Evolutionary conservation across 805 yeast genomes (phyloP), one percentile per base, ranked within the genome.

Genomic region (Kregervanrija delftensis): DNA sequence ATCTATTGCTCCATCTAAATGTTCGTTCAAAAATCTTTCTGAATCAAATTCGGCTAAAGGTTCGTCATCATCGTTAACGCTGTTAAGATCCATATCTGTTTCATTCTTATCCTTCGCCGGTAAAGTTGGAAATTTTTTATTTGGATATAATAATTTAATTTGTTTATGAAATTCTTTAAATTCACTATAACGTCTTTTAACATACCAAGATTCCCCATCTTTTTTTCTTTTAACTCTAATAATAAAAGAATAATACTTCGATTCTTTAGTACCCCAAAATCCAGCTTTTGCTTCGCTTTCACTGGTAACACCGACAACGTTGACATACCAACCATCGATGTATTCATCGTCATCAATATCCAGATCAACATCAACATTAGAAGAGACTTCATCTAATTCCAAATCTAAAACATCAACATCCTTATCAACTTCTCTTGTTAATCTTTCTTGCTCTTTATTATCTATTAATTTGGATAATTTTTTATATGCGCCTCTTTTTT

Each of bases 141-240:
- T 95, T 0, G 96, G 95, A 53, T 77, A 85, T 39, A 64, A 66
- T 35, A 66, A 65, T 48, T 71, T 73, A 44, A 89, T 62, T n/a
- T 59, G 55, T 22, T 65, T 62, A 46, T 82, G 78, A 30, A 91
- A 65, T 8, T 64, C 66, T 47, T 71, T 73, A 60, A 91, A 91
- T 13, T 86, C 87, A 2, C 75, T 64, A 59, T 86, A 91, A 9
- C 83, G 64, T 45, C 88, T 71, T 0, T 79, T 70, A 0, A 84
- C 75, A 53, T 73, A 81, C 44, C 73, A 69, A 1, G 63, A 60
- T 2, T 58, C 56, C 1, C 63, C 64, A 1, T 60, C 57, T 1
- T 62, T 50, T 37, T 64, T 56, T 31, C 63, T 61, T 10, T 60
- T 65, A 2, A 75, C 70, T 46, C 73, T 70, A 11, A 82, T 57